A percentile compares a stretch with the other conserved stretches of the same genome.
Evolutionary conservation across 768 basidiomycete species (phyloP).

Genomic region (Leccinellum albellum): DNA sequence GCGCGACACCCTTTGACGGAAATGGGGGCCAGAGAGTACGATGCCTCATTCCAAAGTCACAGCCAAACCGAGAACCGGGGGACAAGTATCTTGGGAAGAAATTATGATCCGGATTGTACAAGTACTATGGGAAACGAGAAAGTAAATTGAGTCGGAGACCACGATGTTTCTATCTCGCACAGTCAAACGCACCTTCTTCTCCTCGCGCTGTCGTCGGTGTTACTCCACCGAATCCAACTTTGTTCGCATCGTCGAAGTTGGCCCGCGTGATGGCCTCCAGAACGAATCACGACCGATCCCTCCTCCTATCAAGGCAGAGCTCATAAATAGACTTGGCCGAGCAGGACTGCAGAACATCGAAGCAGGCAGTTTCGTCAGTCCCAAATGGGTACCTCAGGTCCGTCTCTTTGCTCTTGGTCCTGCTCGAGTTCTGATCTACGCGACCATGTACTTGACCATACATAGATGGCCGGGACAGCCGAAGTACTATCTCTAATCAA

Average conservation of each 20-base stretch:
- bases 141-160: neutral
- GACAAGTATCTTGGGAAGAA: conserved; percentile 55
- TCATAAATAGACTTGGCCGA: conserved; percentile 65
- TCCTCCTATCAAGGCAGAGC: conserved; percentile 70
- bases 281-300: conserved; percentile 77
- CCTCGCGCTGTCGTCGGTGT: neutral
- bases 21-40: conserved; percentile 46
- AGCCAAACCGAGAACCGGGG: conserved; percentile 58
- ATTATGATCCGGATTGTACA: neutral
- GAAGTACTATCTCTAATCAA: too few relatives aligned
- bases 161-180: too few relatives aligned
- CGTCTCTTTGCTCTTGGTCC: conserved; percentile 4
- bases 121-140: too few relatives aligned
- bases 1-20: conserved; percentile 54
- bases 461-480: conserved; percentile 83
- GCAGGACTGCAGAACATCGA: conserved; percentile 74
- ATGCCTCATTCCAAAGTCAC: conserved; percentile 62
- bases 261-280: conserved; percentile 90
- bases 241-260: conserved; percentile 81
- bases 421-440: neutral
- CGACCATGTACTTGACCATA: too few relatives aligned
- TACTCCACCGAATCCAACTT: too few relatives aligned
- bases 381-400: conserved; percentile 90
- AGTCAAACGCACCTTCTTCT: too few relatives aligned
- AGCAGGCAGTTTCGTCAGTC: conserved; percentile 87